Conservation (phyloP, 192 early-diverging fungal genomes). For the Entomortierella beljakovae region DNA sequence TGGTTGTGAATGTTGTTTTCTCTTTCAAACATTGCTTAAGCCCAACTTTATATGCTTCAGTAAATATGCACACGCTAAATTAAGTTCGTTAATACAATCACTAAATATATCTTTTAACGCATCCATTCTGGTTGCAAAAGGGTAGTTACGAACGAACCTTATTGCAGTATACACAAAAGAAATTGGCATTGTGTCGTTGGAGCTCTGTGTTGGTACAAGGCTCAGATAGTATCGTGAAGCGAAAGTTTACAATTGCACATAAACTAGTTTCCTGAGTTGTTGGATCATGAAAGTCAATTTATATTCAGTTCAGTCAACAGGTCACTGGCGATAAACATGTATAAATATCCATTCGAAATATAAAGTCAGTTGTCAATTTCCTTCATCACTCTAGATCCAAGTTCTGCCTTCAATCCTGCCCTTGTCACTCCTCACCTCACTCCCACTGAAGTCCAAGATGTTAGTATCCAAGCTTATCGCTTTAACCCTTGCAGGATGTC, state of each 20-base stretch:
- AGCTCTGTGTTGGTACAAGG: neutral
- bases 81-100: too few relatives aligned
- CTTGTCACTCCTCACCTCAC: neutral
- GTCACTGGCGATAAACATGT: neutral
- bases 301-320: neutral
- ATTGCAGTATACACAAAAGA: neutral
- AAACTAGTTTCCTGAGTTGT: neutral
- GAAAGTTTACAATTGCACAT: conserved; percentile 1
- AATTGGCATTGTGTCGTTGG: neutral
- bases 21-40: neutral
- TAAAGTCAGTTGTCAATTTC: conserved; percentile 1
- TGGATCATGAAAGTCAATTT: conserved; percentile 1
- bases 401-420: neutral
- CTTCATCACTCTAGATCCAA: neutral
- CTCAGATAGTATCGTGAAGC: too few relatives aligned
- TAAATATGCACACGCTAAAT: neutral
- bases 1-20: neutral
- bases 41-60: neutral
- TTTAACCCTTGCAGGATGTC: neutral
- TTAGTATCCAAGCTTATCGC: neutral
- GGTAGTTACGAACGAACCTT: too few relatives aligned
- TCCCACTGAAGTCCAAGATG: neutral
- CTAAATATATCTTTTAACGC: too few relatives aligned
- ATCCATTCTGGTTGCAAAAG: too few relatives aligned
- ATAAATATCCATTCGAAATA: conserved; percentile 1